Evolutionary conservation across 495 filamentous ascomycete species (phyloP).

Genomic region (Tuber indicum): DNA sequence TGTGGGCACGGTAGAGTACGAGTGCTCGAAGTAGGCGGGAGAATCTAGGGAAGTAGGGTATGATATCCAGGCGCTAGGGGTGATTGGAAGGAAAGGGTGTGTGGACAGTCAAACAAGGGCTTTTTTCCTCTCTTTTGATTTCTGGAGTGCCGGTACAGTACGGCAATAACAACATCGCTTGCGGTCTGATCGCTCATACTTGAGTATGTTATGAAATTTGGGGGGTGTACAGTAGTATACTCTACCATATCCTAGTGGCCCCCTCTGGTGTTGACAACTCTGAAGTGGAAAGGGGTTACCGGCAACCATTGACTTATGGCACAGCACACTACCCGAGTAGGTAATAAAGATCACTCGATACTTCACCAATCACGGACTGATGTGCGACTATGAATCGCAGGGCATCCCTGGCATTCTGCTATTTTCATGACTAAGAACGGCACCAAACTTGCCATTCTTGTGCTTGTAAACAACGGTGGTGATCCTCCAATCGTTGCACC

Average conservation of each 20-base stretch:
- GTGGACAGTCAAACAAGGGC: background rate
- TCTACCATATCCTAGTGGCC: background rate
- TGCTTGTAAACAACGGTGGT: background rate
- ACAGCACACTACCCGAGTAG: background rate
- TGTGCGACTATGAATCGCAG: background rate
- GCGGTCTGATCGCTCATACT: background rate
- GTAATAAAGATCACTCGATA: background rate
- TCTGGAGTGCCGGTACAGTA: background rate
- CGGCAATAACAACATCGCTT: background rate
- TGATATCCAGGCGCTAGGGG: background rate
- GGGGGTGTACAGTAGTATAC: background rate
- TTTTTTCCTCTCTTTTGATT: background rate
- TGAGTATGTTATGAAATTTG: background rate
- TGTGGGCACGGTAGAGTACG: background rate
- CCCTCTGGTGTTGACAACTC: background rate
- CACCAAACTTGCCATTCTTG: background rate
- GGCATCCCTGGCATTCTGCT: background rate
- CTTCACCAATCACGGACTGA: background rate
- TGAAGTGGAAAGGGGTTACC: background rate
- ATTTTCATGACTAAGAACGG: background rate
- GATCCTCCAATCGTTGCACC: background rate
- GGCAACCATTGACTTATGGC: background rate
- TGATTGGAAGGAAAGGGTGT: background rate
- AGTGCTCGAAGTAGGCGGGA: background rate
- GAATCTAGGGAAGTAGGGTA: background rate